Base-by-base conservation (phyloP, 2,329 filamentous ascomycete genomes). In the Graphilbum sp. region DNA sequence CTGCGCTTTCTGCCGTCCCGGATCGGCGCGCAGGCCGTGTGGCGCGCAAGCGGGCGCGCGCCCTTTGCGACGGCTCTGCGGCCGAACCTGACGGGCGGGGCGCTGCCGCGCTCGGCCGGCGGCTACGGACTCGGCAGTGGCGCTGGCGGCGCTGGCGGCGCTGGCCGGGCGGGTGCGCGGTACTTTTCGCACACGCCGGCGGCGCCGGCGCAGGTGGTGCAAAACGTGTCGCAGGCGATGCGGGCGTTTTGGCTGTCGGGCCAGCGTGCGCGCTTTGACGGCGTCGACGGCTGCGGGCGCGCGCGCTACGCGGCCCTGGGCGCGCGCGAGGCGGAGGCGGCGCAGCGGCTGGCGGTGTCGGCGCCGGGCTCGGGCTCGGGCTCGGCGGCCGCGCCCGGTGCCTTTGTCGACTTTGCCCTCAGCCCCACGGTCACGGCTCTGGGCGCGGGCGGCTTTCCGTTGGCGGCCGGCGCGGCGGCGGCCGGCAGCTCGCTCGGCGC, bases 191-290 rank as follows among this genome's bases (percentile, higher is more conserved):
- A 95, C 59, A 73, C 76, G 1, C 85, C 88, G 2, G 79, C 83
- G 10, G 74, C 79, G 8, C 86, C 85, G 30, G 85, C 87, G 1
- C 84, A 96, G 55, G 85, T 96, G 34, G 73, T 96, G 37, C 81
- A 90, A 56, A 94, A 94, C 58, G 88, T 95, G n/a, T 93, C 85
- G 12, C 78, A 86, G 49, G 90, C 86, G 5, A 78, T 96, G 51
- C 76, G 90, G 38, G 87, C 86, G 12, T 95, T 98, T 59, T 79
- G 84, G 60, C 67, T 94, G n/a, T 86, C 82, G 0, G 90, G 90
- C 0, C 76, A 93, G 51, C 90, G 87, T 55, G 78, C 81, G 10
- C 80, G 82, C 41, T 95, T 87, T 49, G 82, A 94, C 54, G 88
- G 88, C 12, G 56, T 79, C 32, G 75, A 78, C 39, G 58, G 72